Evolutionary conservation across 306 rosid genomes (phyloP).

Genomic region (Astragalus glycyphyllos): DNA sequence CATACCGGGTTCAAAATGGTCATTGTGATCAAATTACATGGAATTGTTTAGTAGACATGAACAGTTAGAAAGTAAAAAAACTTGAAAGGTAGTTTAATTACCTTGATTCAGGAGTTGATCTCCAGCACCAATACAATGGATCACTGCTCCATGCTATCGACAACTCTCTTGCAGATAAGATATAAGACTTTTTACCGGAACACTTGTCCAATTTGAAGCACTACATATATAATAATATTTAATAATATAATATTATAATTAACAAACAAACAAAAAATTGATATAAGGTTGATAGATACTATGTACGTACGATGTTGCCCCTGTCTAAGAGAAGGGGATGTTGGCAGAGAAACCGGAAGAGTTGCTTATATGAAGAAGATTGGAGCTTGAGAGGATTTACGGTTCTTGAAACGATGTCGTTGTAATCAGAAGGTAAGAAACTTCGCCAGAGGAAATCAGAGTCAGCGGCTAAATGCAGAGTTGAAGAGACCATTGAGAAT

Average conservation of each 20-base stretch:
- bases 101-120: slow-evolving; percentile 58
- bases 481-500: slow-evolving; percentile 58
- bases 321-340: slow-evolving; percentile 58
- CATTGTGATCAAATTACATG: too few species aligned
- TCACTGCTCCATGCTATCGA: slow-evolving; percentile 56
- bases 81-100: neutral
- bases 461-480: slow-evolving; percentile 46
- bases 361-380: slow-evolving; percentile 54
- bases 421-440: slow-evolving; percentile 61
- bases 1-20: too few species aligned
- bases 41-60: too few species aligned
- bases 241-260: too few species aligned
- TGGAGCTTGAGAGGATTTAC: slow-evolving; percentile 33
- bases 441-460: slow-evolving; percentile 65
- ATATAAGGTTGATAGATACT: neutral
- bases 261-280: too few species aligned
- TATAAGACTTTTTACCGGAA: slow-evolving; percentile 53
- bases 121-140: slow-evolving; percentile 73
- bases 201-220: slow-evolving; percentile 60
- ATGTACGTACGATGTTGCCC: slow-evolving; percentile 53
- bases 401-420: slow-evolving; percentile 42
- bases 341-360: slow-evolving; percentile 52
- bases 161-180: slow-evolving; percentile 65
- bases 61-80: too few species aligned
- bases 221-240: slow-evolving; percentile 34